These are phyloP conservation scores for Solanum gracilifrons DNA, from an alignment of 257 asterid species.

Conservation along the genomic window DNA sequence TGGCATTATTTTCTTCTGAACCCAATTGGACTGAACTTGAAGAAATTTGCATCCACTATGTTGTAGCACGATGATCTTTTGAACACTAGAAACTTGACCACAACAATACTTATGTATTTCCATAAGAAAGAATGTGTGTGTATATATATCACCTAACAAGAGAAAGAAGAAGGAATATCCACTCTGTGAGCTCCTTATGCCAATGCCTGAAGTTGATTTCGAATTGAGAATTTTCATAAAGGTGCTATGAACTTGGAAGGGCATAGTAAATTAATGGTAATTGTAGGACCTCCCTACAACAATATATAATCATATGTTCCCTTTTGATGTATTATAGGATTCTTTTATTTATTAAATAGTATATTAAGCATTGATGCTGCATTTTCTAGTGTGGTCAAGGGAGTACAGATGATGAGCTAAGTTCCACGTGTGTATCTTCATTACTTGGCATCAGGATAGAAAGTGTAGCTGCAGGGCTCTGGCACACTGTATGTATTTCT, in stretches of 20 bases:
- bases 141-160: not conserved
- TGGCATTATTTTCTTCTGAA: not conserved
- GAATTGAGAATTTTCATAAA: not conserved
- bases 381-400: slow-evolving; percentile 91
- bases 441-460: slow-evolving; percentile 87
- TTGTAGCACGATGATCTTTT: not conserved
- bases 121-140: not conserved
- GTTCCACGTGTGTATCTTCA: slow-evolving; percentile 80
- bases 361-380: not conserved
- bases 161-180: not conserved
- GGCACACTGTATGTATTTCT: slow-evolving; percentile 91
- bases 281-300: not conserved
- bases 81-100: not conserved
- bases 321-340: not conserved
- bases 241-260: not conserved
- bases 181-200: not conserved
- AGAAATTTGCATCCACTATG: not conserved
- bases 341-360: not conserved
- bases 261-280: not conserved
- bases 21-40: not conserved
- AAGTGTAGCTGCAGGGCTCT: slow-evolving; percentile 89
- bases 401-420: slow-evolving; percentile 93
- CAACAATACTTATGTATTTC: not conserved
- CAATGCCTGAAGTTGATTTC: not conserved
- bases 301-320: not conserved